Evolutionary conservation across 192 early-diverging fungal species (phyloP), one percentile per base, ranked within the genome.

Genomic region (Coemansia javaensis): DNA sequence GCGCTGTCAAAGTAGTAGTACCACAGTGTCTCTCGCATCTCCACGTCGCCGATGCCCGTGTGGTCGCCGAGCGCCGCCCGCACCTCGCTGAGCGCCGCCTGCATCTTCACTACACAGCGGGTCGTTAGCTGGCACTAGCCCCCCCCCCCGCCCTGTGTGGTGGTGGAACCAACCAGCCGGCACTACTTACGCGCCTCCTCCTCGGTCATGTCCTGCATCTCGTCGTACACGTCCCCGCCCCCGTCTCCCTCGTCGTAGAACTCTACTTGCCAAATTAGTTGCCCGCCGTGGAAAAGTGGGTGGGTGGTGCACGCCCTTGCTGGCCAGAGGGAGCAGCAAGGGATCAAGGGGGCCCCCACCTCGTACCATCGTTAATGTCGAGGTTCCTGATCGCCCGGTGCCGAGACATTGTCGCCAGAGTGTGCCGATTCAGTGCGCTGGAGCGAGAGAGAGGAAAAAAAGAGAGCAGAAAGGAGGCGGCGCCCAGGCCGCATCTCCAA

Each of bases 21-120:
- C 79, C 82, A 83, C 41, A 93, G 66, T 18, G 84, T 67, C 39
- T 82, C 79, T 53, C 79, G 77, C 14, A 93, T 89, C 40, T 86
- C 82, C 33, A 72, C 60, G 49, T 81, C 76, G 15, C 78, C 51
- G 12, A 93, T 61, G 13, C 50, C 56, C 6, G 73, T 68, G 15
- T 72, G 59, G 0, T 60, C 47, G 16, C 86, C 90, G 12, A 90
- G 64, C 18, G 86, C 64, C 12, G 42, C 52, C 55, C 65, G 77
- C 21, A 90, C 80, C 16, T 82, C 63, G 32, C 71, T 66, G 28
- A 81, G 56, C 8, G 84, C 82, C 11, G 75, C 72, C 4, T 74
- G 59, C 50, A 85, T 66, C 36, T 56, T 61, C 34, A 55, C 79
- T 62, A 63, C 40, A 66, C 1, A 12, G 36, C 8, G 9, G 5